Evolutionary conservation across 257 asterid genomes (phyloP), one percentile per base, ranked within the genome.

Genomic region (Fraxinus quadrangulata): DNA sequence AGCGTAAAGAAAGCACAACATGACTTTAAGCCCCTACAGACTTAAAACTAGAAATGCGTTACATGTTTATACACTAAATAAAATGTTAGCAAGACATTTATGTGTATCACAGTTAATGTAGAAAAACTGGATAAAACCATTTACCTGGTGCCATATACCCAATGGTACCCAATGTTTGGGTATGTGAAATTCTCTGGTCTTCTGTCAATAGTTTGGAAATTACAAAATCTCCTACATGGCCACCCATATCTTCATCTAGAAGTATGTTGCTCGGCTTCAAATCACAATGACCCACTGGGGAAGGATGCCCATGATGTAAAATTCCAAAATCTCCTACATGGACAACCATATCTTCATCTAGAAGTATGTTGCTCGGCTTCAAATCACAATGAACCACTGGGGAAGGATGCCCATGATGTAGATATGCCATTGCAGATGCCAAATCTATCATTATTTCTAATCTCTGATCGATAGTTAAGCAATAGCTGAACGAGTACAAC

Each of bases 371-470:
- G 36, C 19, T 70, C 2, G 73, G 73, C 4, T 70, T 51, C 61
- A 65, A 65, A 65, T 65, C 70, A 65, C 16, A 65, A 65, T 65
- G 70, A 14, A 65, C 36, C 16, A 65, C 33, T 21, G 36, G 70
- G 14, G 12, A 21, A 24, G 36, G 36, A 65, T 65, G 21, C 30
- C 33, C 36, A 2, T 65, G 30, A 21, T 65, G 19, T 65, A 65
- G 70, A 28, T 65, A 65, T 24, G 9, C 17, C 33, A 65, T 6
- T 6, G 33, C 70, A 24, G 16, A 65, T 2, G 36, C 67, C 40
- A 56, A 17, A 30, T 73, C 70, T 26, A 73, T 73, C 77, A 73
- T 26, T 10, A 73, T 56, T 14, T 59, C 40, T 31, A 73, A 54
- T 31, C 78, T 75, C 56, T 75, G 37, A n/a, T 6, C 45, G 0